Evolutionary conservation across 2,329 filamentous ascomycete species (phyloP).

Genomic region (Mycosphaerella sp.): DNA sequence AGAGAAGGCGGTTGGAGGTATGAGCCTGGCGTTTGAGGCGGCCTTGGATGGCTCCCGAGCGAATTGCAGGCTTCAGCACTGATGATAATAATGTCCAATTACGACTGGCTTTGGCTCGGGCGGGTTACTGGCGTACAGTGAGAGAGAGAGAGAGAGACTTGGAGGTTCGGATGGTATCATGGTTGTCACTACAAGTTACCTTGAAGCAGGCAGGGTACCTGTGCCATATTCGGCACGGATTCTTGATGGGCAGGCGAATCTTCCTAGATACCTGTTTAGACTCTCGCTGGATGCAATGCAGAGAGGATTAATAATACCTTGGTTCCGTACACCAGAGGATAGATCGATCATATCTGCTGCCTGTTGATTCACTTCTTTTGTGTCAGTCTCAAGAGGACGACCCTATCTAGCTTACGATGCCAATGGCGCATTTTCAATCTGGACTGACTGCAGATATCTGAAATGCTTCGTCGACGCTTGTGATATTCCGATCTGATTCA

Average conservation of each 20-base stretch:
- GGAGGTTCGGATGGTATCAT: background rate
- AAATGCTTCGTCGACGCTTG: too few relatives aligned
- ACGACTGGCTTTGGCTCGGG: background rate
- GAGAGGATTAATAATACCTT: too few relatives aligned
- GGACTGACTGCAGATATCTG: too few relatives aligned
- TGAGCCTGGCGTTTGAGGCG: constrained; percentile 22
- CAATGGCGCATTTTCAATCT: too few relatives aligned
- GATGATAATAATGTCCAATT: background rate
- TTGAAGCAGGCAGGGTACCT: background rate
- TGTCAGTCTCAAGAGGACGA: too few relatives aligned
- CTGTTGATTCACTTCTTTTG: too few relatives aligned
- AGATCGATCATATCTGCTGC: too few relatives aligned
- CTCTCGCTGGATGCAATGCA: too few relatives aligned
- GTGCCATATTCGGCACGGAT: background rate
- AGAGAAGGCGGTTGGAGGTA: constrained; percentile 83
- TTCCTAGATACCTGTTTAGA: too few relatives aligned
- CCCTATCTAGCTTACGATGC: too few relatives aligned
- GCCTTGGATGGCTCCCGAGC: background rate
- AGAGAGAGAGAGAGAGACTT: background rate
- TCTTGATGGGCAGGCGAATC: background rate
- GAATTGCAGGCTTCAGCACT: background rate
- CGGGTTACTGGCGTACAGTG: background rate
- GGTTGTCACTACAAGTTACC: background rate
- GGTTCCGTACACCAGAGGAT: too few relatives aligned
- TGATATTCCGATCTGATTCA: too few relatives aligned